Conservation (phyloP, 805 yeast species). For the Lipomyces yamanashiensis region DNA sequence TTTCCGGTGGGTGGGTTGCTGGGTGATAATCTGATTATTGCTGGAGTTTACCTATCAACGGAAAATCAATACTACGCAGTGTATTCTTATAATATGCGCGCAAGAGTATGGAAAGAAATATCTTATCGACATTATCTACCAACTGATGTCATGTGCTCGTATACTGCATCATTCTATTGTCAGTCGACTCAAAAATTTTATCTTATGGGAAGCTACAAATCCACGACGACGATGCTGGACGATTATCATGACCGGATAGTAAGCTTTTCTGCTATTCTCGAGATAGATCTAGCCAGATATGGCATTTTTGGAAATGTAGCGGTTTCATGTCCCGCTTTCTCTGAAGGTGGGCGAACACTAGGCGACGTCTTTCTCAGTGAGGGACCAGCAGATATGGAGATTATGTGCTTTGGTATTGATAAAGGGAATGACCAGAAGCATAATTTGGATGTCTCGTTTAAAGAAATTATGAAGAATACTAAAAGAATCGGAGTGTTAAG, state of each 20-base stretch:
- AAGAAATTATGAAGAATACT: background rate
- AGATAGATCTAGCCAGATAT: conserved; percentile 21
- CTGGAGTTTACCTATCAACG: conserved; percentile 15
- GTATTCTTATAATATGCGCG: conserved; percentile 17
- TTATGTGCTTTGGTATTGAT: conserved; percentile 19
- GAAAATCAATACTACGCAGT: conserved; percentile 21
- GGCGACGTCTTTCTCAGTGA: conserved; percentile 15
- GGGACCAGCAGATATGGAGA: conserved; percentile 26
- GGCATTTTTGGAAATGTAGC: conserved; percentile 19
- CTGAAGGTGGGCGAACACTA: conserved; percentile 20
- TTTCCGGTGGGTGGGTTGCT: conserved; percentile 30
- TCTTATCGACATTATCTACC: conserved; percentile 3
- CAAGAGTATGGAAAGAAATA: conserved; percentile 15
- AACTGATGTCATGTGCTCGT: conserved; percentile 6
- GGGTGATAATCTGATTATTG: conserved; percentile 22
- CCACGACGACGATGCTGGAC: conserved; percentile 8
- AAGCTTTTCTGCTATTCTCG: conserved; percentile 14
- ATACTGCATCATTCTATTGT: conserved; percentile 15
- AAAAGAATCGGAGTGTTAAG: conserved; percentile 23
- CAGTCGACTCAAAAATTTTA: background rate
- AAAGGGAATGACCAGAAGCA: background rate
- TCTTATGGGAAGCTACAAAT: conserved; percentile 14
- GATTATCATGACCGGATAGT: conserved; percentile 25
- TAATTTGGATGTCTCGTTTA: no score
- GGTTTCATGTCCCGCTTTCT: conserved; percentile 10